phyloP scores from a whole-genome alignment of 441 rosid species.

The Erodium trifolium region DNA sequence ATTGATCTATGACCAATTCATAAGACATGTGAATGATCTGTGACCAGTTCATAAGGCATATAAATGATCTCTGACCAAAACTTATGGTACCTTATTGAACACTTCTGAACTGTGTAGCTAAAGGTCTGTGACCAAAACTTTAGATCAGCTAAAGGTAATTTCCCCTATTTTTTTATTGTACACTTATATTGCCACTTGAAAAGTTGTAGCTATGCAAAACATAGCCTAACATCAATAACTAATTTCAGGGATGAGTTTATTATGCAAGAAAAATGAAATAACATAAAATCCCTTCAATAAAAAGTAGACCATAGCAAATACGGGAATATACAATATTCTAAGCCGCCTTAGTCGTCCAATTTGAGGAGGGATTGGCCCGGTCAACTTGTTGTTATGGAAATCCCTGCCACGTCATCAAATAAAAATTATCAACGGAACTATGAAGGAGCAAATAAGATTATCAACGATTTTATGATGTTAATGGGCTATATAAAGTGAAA shows the following conservation, averaged over 20 bases:
- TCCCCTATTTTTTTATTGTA: neutral
- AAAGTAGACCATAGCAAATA: neutral
- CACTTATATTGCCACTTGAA: neutral
- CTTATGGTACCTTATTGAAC: too few species aligned
- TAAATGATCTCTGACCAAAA: too few species aligned
- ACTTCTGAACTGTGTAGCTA: too few species aligned
- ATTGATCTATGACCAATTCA: too few species aligned
- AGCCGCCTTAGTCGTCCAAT: slow-evolving; percentile 74
- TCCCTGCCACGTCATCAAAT: slow-evolving; percentile 39
- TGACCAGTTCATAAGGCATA: too few species aligned
- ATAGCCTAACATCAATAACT: neutral
- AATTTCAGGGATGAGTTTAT: neutral
- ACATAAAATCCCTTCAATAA: neutral
- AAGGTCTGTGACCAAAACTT: too few species aligned
- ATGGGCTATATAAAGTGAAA: neutral
- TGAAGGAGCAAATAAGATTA: neutral
- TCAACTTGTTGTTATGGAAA: slow-evolving; percentile 71
- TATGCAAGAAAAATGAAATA: neutral
- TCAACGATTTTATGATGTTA: neutral
- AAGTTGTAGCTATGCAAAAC: neutral
- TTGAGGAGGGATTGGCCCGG: slow-evolving; percentile 76
- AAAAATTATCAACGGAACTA: neutral
- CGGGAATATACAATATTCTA: slow-evolving; percentile 54
- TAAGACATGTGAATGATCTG: too few species aligned
- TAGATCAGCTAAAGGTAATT: too few species aligned